Evolutionary conservation across 1,284 basidiomycete species (phyloP).

Genomic region (Porogramme epimiltina): DNA sequence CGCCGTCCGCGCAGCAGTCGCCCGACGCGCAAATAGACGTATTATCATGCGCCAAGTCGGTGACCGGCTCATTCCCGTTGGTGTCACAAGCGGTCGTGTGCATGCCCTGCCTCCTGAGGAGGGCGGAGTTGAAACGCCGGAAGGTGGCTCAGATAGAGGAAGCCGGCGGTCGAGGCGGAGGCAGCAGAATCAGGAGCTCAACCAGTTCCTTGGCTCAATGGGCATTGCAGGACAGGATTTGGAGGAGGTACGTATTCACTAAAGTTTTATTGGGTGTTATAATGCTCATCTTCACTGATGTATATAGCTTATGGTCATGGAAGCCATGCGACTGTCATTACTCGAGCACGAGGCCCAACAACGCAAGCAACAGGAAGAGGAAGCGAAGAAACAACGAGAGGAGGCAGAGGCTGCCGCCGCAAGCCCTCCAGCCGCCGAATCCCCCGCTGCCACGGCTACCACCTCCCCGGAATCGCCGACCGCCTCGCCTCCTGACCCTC

Average conservation of each 20-base stretch:
- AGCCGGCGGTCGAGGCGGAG: conserved; percentile 61
- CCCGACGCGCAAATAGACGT: conserved; percentile 88
- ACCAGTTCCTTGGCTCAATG: conserved; percentile 64
- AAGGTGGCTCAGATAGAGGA: conserved; percentile 39
- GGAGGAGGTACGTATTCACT: conserved; percentile 71
- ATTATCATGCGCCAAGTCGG: conserved; percentile 99
- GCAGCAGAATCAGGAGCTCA: conserved; percentile 51
- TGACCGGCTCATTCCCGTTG: conserved; percentile 94
- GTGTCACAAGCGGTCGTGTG: conserved; percentile 83
- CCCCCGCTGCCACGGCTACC: conserved; percentile 3
- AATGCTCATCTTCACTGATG: conserved; percentile 13
- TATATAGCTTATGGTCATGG: conserved; percentile 92
- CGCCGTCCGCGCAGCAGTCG: conserved; percentile 84
- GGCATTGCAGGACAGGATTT: conserved; percentile 78
- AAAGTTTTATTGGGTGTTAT: background rate
- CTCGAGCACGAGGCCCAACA: conserved; percentile 89
- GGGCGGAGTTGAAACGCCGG: conserved; percentile 42
- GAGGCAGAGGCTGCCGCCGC: conserved; percentile 15
- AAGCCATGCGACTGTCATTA: conserved; percentile 95
- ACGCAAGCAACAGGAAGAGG: conserved; percentile 65
- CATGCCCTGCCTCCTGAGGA: conserved; percentile 67
- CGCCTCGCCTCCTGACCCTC: background rate
- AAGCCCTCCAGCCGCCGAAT: conserved; percentile 1
- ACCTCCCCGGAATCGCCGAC: too few relatives aligned
- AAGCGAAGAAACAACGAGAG: conserved; percentile 45